phyloP scores from a whole-genome alignment of 1,284 basidiomycete species.

The Schizopora paradoxa region DNA sequence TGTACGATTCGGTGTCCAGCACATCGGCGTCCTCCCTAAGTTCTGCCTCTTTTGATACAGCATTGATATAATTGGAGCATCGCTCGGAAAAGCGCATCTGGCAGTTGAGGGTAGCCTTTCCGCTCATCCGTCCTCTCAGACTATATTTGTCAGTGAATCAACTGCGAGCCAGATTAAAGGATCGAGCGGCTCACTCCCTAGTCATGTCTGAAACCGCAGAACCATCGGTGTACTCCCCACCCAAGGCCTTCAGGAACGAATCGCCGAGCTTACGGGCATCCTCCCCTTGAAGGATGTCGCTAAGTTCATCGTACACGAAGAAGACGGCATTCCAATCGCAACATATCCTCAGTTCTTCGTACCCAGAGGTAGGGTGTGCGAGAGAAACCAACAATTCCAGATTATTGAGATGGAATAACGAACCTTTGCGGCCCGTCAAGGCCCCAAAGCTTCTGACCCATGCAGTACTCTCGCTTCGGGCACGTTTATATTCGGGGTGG shows the following conservation, averaged over 20 bases:
- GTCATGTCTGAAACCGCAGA: conserved; percentile 3
- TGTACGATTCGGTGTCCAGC: conserved; percentile 46
- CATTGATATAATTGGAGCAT: conserved; percentile 24
- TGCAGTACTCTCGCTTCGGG: neutral
- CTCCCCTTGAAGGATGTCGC: neutral
- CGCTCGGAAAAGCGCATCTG: conserved; percentile 4
- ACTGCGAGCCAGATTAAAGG: neutral
- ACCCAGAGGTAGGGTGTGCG: conserved; percentile 1
- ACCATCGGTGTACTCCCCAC: neutral
- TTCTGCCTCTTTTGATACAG: conserved; percentile 52
- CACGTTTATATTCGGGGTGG: neutral
- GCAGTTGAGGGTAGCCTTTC: conserved; percentile 23
- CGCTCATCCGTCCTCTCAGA: conserved; percentile 2
- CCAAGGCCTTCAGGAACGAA: neutral
- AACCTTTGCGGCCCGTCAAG: conserved; percentile 30
- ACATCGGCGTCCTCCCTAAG: conserved; percentile 59
- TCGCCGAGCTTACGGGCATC: conserved; percentile 2
- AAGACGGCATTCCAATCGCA: conserved; percentile 3
- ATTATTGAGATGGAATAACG: conserved; percentile 30
- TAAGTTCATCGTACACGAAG: conserved; percentile 7
- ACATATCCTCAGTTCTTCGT: conserved; percentile 3
- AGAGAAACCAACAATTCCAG: conserved; percentile 26
- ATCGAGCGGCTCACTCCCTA: conserved; percentile 9
- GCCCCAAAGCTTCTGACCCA: conserved; percentile 3
- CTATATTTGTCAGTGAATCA: neutral